Conservation (phyloP, 768 basidiomycete genomes). For the Termitomyces sp. region DNA sequence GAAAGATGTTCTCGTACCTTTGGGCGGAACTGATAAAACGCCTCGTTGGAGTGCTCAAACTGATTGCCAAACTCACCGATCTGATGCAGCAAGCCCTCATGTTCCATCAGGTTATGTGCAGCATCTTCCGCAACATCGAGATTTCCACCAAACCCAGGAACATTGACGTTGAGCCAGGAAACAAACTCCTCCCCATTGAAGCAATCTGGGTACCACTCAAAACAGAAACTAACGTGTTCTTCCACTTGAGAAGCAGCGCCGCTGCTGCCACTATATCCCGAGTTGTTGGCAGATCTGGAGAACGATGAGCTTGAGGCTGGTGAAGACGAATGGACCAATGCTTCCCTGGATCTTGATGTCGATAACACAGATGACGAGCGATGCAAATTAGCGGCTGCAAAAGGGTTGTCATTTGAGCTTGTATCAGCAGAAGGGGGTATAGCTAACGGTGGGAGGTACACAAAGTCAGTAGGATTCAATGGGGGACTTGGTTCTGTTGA, state of each 20-base stretch:
- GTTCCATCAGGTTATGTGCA: slow-evolving; percentile 58
- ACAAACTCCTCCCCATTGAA: slow-evolving; percentile 91
- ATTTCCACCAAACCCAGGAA: slow-evolving; percentile 75
- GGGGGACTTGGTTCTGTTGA: slow-evolving; percentile 19
- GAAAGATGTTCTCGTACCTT: slow-evolving; percentile 46
- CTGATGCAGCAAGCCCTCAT: slow-evolving; percentile 63
- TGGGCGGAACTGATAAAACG: slow-evolving; percentile 81
- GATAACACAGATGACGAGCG: neutral
- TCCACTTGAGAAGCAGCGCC: slow-evolving; percentile 22
- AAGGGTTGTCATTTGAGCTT: neutral
- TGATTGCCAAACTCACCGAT: slow-evolving; percentile 82
- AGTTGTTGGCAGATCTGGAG: slow-evolving; percentile 9
- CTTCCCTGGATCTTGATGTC: neutral
- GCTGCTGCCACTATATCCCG: slow-evolving; percentile 12
- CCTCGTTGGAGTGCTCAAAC: slow-evolving; percentile 76
- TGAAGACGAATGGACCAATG: neutral
- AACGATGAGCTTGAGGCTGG: neutral
- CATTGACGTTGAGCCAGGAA: slow-evolving; percentile 76
- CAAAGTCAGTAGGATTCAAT: slow-evolving; percentile 42
- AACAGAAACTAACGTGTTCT: slow-evolving; percentile 56
- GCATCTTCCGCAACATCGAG: slow-evolving; percentile 80
- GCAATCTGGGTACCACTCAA: slow-evolving; percentile 74
- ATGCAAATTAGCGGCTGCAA: no score
- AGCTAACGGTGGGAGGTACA: slow-evolving; percentile 38
- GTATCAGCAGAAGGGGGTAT: slow-evolving; percentile 14